phyloP scores from a whole-genome alignment of 768 basidiomycete species.

The Lactarius pseudohatsudake region DNA sequence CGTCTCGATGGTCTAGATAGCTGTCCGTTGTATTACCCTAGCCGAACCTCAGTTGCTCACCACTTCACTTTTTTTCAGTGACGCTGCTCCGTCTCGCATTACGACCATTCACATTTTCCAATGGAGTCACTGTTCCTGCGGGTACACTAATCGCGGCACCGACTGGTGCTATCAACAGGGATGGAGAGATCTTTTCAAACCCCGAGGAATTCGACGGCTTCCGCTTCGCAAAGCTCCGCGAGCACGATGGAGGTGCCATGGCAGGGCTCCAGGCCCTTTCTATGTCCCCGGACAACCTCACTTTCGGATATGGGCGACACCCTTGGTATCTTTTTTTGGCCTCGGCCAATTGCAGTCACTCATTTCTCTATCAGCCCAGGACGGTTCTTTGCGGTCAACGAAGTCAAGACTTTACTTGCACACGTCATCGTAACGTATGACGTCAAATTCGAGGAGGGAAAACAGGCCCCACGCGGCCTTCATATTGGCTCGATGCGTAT shows the following conservation, averaged over 20 bases:
- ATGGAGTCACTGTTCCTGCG: conserved; percentile 40
- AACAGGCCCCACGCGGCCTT: conserved; percentile 4
- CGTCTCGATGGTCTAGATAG: conserved; percentile 18
- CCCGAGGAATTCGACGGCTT: conserved; percentile 43
- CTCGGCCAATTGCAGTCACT: too few species aligned
- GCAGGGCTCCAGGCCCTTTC: conserved; percentile 32
- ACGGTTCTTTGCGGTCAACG: conserved; percentile 32
- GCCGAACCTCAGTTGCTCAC: not conserved
- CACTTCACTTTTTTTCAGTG: conserved; percentile 17
- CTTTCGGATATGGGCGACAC: conserved; percentile 35
- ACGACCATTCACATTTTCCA: conserved; percentile 35
- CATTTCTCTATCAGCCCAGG: conserved; percentile 29
- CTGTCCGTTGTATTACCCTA: not conserved
- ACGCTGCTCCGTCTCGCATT: conserved; percentile 30
- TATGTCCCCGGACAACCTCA: conserved; percentile 36
- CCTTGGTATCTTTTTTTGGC: conserved; percentile 29
- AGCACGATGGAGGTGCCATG: conserved; percentile 25
- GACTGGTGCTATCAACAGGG: conserved; percentile 38
- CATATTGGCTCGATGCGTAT: conserved; percentile 10
- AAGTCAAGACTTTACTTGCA: conserved; percentile 32
- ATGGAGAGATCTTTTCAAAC: conserved; percentile 44
- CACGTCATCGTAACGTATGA: conserved; percentile 32
- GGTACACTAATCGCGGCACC: conserved; percentile 42
- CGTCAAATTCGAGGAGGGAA: conserved; percentile 29
- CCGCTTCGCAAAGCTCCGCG: conserved; percentile 39